Evolutionary conservation across 2,329 filamentous ascomycete genomes (phyloP).

Genomic region (Fusarium cicatricum): DNA sequence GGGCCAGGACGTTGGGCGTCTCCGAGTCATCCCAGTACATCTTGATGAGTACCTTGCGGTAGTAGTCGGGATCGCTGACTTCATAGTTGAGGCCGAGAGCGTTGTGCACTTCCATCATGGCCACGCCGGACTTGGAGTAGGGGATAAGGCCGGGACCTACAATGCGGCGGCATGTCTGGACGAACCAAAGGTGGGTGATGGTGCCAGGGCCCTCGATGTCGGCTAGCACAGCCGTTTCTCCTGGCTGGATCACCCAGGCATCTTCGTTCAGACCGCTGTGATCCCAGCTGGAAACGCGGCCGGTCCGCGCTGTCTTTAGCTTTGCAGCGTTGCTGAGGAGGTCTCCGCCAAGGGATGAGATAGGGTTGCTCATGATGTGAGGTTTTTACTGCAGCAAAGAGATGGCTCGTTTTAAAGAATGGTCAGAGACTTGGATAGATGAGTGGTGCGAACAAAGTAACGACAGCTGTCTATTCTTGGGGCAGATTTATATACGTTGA

Average conservation of each 20-base stretch:
- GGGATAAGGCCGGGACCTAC: conserved; percentile 45
- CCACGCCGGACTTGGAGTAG: conserved; percentile 46
- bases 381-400: too few relatives aligned
- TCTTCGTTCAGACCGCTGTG: conserved; percentile 45
- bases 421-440: too few relatives aligned
- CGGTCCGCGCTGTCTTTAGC: conserved; percentile 38
- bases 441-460: too few relatives aligned
- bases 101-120: conserved; percentile 47
- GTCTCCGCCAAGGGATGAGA: conserved; percentile 21
- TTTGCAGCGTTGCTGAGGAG: conserved; percentile 29
- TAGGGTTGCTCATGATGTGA: too few relatives aligned
- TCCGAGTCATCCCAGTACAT: conserved; percentile 48
- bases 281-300: conserved; percentile 44
- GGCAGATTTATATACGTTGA: too few relatives aligned
- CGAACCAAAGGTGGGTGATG: conserved; percentile 46
- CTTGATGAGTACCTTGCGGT: conserved; percentile 47
- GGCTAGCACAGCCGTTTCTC: conserved; percentile 42
- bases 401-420: too few relatives aligned
- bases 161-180: conserved; percentile 47
- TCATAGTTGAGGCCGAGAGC: conserved; percentile 45
- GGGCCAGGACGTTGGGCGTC: conserved; percentile 44
- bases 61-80: conserved; percentile 47
- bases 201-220: conserved; percentile 46
- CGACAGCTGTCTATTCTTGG: too few relatives aligned
- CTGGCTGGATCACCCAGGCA: conserved; percentile 44